Conservation (phyloP, 2,329 filamentous ascomycete species). For the Colletotrichum viniferum region DNA sequence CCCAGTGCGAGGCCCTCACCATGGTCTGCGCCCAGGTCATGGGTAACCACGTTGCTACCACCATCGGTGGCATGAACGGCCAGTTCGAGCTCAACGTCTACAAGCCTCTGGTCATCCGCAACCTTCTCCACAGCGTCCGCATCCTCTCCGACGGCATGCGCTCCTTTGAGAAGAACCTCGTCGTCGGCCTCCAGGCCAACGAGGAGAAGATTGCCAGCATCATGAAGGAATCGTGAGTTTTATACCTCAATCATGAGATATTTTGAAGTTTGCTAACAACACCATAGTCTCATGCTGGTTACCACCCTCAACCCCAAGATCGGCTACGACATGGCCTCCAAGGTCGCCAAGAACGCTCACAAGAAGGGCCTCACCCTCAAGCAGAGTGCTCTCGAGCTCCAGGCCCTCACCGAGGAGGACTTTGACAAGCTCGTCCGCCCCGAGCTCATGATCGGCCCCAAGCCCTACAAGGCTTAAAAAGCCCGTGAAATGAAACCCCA, state of each 20-base stretch:
- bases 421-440: conserved; percentile 90
- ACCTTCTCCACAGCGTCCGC: conserved; percentile 89
- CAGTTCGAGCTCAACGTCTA: conserved; percentile 99
- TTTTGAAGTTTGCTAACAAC: conserved; percentile 22
- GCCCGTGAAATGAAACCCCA: not conserved
- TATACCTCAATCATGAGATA: not conserved
- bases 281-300: conserved; percentile 88
- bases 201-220: conserved; percentile 89
- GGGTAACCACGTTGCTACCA: conserved; percentile 93
- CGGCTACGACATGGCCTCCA: conserved; percentile 95
- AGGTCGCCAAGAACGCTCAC: conserved; percentile 98
- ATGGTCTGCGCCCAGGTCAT: conserved; percentile 99
- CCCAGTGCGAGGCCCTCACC: conserved; percentile 95
- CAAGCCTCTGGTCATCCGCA: conserved; percentile 95
- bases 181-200: conserved; percentile 87
- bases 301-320: conserved; percentile 98
- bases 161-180: conserved; percentile 93
- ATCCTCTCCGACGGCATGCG: conserved; percentile 91
- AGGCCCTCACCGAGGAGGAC: conserved; percentile 85
- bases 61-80: conserved; percentile 94
- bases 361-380: conserved; percentile 97
- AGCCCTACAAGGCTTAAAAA: conserved; percentile 58
- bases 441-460: conserved; percentile 92
- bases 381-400: conserved; percentile 90
- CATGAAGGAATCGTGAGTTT: conserved; percentile 87